Evolutionary conservation across 768 basidiomycete species (phyloP).

Genomic region (Tylopilus plumbeoviolaceoides): DNA sequence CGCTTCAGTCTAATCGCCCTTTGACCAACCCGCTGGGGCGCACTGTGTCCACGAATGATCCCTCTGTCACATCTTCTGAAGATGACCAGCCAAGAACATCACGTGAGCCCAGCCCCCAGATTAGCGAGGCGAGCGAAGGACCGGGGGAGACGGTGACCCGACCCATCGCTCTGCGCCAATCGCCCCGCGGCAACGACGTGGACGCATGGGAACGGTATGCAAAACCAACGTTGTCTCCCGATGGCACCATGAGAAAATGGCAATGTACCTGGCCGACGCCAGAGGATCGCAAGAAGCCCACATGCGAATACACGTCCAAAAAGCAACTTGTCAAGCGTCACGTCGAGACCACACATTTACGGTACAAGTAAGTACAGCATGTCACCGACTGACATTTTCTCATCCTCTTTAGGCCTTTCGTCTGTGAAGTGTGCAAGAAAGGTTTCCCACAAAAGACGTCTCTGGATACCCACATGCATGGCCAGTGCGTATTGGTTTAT

Average conservation of each 20-base stretch:
- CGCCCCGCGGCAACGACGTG: slow-evolving; percentile 22
- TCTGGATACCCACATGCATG: slow-evolving; percentile 53
- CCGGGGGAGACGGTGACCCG: slow-evolving; percentile 11
- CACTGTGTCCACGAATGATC: slow-evolving; percentile 14
- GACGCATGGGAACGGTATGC: slow-evolving; percentile 35
- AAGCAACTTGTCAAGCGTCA: slow-evolving; percentile 70
- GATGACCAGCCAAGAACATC: slow-evolving; percentile 28
- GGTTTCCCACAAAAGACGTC: slow-evolving; percentile 59
- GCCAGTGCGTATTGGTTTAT: slow-evolving; percentile 37
- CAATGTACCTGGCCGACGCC: slow-evolving; percentile 40
- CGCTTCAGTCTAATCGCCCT: slow-evolving; percentile 7
- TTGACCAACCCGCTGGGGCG: slow-evolving; percentile 8
- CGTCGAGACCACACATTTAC: slow-evolving; percentile 58
- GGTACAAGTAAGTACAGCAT: slow-evolving; percentile 46
- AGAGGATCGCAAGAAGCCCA: slow-evolving; percentile 28
- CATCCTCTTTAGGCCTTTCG: slow-evolving; percentile 40
- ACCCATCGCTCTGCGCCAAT: slow-evolving; percentile 19
- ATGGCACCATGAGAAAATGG: slow-evolving; percentile 36
- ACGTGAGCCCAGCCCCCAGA: slow-evolving; percentile 29
- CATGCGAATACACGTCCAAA: slow-evolving; percentile 45
- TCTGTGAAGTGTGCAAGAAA: slow-evolving; percentile 50
- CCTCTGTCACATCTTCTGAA: slow-evolving; percentile 25
- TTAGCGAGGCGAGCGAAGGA: slow-evolving; percentile 30
- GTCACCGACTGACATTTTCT: slow-evolving; percentile 11
- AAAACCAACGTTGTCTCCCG: slow-evolving; percentile 29